These are phyloP conservation scores for Trichoderma atrobrunneum DNA, from an alignment of 2,329 filamentous ascomycete genomes.

Conservation along the genomic window DNA sequence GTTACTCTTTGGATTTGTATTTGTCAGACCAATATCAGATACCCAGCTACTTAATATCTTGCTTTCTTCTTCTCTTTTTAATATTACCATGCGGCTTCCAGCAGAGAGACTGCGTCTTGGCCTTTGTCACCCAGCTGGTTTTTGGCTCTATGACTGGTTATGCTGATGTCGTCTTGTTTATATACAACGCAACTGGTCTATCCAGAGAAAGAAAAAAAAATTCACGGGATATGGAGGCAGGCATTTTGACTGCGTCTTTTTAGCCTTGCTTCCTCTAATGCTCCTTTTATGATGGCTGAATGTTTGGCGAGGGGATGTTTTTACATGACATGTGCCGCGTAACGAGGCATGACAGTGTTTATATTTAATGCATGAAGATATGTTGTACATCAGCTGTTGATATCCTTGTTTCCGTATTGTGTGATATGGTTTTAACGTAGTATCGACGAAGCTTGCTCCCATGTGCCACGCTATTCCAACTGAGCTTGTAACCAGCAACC, in stretches of 20 bases:
- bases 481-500: background rate
- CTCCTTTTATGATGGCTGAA: slow-evolving; percentile 3
- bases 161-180: slow-evolving; percentile 1
- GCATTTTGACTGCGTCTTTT: background rate
- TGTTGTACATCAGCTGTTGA: slow-evolving; percentile 2
- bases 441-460: background rate
- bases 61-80: background rate
- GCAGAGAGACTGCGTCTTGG: background rate
- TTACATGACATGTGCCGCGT: slow-evolving; percentile 8
- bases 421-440: background rate
- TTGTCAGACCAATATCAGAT: slow-evolving; percentile 8
- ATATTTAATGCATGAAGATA: slow-evolving; percentile 12
- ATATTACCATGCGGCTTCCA: background rate
- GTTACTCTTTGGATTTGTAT: background rate
- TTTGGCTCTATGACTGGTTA: background rate
- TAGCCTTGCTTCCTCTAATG: slow-evolving; percentile 4
- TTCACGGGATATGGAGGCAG: background rate
- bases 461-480: background rate
- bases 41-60: background rate
- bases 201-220: background rate
- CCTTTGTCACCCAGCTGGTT: background rate
- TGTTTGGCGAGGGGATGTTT: slow-evolving; percentile 2
- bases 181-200: background rate
- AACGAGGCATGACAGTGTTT: slow-evolving; percentile 3
- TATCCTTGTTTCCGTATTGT: background rate